Evolutionary conservation across 805 yeast genomes (phyloP).

Genomic region (Maudiozyma serrabonitensis): DNA sequence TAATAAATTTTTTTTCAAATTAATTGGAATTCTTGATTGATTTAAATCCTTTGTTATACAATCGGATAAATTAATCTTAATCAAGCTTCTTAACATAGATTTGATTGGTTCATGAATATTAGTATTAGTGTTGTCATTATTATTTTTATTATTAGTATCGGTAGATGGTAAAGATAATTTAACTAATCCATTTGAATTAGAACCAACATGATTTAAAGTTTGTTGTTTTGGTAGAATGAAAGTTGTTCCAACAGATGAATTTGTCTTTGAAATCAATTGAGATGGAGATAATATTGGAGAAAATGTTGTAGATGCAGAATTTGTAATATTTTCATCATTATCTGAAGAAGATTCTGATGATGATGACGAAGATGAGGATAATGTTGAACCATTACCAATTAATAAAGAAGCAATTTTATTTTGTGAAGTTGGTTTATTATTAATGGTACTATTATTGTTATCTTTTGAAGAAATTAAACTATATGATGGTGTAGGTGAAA

Average conservation of each 20-base stretch:
- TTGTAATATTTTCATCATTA: not conserved
- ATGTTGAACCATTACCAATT: not conserved
- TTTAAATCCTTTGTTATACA: not conserved
- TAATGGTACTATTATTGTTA: not conserved
- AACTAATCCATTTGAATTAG: not conserved
- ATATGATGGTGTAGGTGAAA: not conserved
- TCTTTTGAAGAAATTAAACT: not conserved
- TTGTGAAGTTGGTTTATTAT: not conserved
- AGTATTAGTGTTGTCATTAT: not conserved
- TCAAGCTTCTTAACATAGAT: constrained; percentile 1
- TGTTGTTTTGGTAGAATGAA: not conserved
- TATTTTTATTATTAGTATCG: not conserved
- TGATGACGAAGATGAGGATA: not conserved
- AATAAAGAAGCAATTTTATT: not conserved
- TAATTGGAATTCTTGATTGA: not conserved
- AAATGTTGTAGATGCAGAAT: not conserved
- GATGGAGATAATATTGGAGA: constrained; percentile 1
- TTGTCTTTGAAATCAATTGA: not conserved
- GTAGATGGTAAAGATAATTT: not conserved
- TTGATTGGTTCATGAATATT: not conserved
- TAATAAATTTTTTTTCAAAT: constrained; percentile 31
- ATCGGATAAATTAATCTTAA: constrained; percentile 1
- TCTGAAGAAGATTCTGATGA: not conserved
- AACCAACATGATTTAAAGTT: not conserved
- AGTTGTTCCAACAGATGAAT: not conserved